phyloP scores from a whole-genome alignment of 352 stramenopile genomes.

The Thalassiosira sp. region DNA sequence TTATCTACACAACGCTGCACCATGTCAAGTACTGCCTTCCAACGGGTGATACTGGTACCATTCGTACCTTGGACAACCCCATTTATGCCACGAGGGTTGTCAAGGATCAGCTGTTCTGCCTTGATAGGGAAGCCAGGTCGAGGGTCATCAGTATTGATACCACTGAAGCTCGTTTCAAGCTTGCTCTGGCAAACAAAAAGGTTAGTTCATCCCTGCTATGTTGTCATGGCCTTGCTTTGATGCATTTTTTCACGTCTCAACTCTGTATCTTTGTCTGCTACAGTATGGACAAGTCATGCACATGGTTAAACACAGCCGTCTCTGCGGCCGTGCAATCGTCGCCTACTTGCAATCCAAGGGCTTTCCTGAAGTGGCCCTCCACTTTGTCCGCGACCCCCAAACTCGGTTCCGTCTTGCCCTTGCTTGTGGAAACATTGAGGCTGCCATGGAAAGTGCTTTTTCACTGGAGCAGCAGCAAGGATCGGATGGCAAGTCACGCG shows the following conservation, averaged over 20 bases:
- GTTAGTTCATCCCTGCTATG: slow-evolving; percentile 16
- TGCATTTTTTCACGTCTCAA: background rate
- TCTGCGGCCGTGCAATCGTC: slow-evolving; percentile 98
- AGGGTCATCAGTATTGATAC: slow-evolving; percentile 95
- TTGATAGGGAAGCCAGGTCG: slow-evolving; percentile 97
- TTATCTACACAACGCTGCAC: slow-evolving; percentile 97
- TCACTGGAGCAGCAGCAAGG: slow-evolving; percentile 72
- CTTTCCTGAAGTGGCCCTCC: slow-evolving; percentile 98
- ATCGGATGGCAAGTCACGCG: slow-evolving; percentile 86
- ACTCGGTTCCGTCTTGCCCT: slow-evolving; percentile 98
- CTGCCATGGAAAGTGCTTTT: slow-evolving; percentile 94
- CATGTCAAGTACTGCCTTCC: slow-evolving; percentile 87
- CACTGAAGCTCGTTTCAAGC: slow-evolving; percentile 99
- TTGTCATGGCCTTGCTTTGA: background rate
- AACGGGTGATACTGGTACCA: slow-evolving; percentile 95
- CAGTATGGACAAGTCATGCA: slow-evolving; percentile 98
- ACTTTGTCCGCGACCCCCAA: slow-evolving; percentile 99
- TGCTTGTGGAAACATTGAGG: slow-evolving; percentile 98
- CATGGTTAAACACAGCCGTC: slow-evolving; percentile 95
- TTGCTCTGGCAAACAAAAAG: slow-evolving; percentile 85
- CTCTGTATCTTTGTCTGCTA: slow-evolving; percentile 15
- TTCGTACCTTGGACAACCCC: slow-evolving; percentile 96
- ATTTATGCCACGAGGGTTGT: slow-evolving; percentile 96
- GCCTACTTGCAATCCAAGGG: slow-evolving; percentile 98
- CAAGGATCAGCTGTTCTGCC: slow-evolving; percentile 92